Evolutionary conservation across 306 rosid species (phyloP).

Genomic region (Sophora flavescens): DNA sequence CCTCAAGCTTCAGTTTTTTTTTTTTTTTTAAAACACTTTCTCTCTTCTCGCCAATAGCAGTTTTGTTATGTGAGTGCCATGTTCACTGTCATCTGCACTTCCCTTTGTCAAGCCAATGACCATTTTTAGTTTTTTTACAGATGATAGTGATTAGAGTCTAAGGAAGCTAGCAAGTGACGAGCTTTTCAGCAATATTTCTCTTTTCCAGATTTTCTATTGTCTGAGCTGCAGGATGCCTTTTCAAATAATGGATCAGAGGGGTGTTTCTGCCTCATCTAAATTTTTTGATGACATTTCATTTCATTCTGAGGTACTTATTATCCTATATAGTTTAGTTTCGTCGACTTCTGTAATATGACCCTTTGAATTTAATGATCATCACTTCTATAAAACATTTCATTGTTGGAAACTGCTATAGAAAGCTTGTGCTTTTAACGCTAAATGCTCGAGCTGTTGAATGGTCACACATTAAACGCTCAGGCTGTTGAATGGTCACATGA

Average conservation of each 20-base stretch:
- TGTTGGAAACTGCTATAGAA: background rate
- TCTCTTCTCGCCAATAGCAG: background rate
- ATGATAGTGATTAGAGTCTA: slow-evolving; percentile 33
- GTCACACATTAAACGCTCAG: background rate
- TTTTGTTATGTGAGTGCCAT: slow-evolving; percentile 8
- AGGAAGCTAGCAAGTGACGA: slow-evolving; percentile 42
- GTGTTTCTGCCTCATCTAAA: slow-evolving; percentile 63
- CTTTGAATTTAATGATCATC: slow-evolving; percentile 32
- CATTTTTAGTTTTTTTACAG: slow-evolving; percentile 45
- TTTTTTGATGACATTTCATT: slow-evolving; percentile 61
- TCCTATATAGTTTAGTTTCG: slow-evolving; percentile 5
- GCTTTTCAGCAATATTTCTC: slow-evolving; percentile 24
- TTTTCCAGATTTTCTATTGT: slow-evolving; percentile 43
- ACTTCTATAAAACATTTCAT: background rate
- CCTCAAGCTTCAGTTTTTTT: background rate
- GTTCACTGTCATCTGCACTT: slow-evolving; percentile 24
- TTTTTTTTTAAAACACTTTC: background rate
- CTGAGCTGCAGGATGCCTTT: slow-evolving; percentile 66
- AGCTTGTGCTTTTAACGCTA: background rate
- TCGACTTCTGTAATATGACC: background rate
- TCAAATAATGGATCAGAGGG: slow-evolving; percentile 69
- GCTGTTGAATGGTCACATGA: background rate
- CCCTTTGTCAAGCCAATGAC: slow-evolving; percentile 33
- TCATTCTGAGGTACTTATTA: slow-evolving; percentile 60
- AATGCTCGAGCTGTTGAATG: background rate